phyloP scores from a whole-genome alignment of 1,139 yeast genomes.

The Trichomonascaceae sp. region DNA sequence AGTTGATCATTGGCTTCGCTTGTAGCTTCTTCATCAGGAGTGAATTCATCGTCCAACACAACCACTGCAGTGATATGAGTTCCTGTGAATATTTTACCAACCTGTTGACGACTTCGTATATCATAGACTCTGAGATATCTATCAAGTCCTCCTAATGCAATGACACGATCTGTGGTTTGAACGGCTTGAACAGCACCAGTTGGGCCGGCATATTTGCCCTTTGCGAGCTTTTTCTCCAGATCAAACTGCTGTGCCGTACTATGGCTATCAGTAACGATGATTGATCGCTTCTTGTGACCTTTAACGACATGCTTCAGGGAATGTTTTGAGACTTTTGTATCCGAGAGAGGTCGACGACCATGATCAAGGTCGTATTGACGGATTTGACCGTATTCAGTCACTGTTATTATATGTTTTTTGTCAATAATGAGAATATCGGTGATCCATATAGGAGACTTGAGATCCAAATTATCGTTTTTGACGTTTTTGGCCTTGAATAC shows the following conservation, averaged over 20 bases:
- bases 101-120: slow-evolving; percentile 46
- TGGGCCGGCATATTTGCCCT: slow-evolving; percentile 27
- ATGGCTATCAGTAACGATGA: slow-evolving; percentile 25
- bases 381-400: slow-evolving; percentile 62
- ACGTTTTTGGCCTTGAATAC: slow-evolving; percentile 36
- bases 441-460: slow-evolving; percentile 35
- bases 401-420: slow-evolving; percentile 46
- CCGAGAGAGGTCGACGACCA: slow-evolving; percentile 27
- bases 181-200: slow-evolving; percentile 27
- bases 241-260: slow-evolving; percentile 21
- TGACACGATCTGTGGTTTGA: slow-evolving; percentile 14
- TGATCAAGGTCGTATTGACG: slow-evolving; percentile 32
- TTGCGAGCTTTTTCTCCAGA: slow-evolving; percentile 10
- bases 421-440: slow-evolving; percentile 29
- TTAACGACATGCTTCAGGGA: slow-evolving; percentile 19
- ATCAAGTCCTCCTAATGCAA: slow-evolving; percentile 77
- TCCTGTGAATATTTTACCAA: slow-evolving; percentile 71
- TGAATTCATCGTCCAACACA: slow-evolving; percentile 36
- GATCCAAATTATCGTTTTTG: slow-evolving; percentile 32
- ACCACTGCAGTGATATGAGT: slow-evolving; percentile 59
- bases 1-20: slow-evolving; percentile 28
- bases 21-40: slow-evolving; percentile 16
- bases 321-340: slow-evolving; percentile 18
- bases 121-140: slow-evolving; percentile 78
- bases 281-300: slow-evolving; percentile 12